These are phyloP conservation scores for Oryza glaberrima DNA, from an alignment of 176 grass and related monocot species.

Conservation along the genomic window DNA sequence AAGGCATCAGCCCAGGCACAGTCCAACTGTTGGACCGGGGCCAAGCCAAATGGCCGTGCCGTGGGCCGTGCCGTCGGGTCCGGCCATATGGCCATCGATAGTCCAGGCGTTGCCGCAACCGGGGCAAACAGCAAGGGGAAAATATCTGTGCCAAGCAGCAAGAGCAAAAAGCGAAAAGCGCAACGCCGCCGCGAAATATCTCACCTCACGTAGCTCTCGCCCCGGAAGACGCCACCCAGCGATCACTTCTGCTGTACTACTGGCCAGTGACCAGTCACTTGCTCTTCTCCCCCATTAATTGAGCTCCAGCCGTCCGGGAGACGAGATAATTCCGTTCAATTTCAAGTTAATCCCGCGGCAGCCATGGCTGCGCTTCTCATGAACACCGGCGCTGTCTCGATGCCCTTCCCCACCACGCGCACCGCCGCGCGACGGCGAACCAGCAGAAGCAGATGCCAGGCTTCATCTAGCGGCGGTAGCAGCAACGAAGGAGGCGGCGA, in stretches of 20 bases:
- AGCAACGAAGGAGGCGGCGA: neutral
- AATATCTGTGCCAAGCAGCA: constrained; percentile 36
- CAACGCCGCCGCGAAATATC: constrained; percentile 33
- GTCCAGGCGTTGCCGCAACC: too few species aligned
- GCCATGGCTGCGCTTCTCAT: constrained; percentile 54
- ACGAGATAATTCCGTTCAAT: neutral
- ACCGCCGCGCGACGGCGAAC: neutral
- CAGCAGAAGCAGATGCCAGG: constrained; percentile 41
- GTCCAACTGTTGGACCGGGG: too few species aligned
- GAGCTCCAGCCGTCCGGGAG: neutral
- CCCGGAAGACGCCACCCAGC: too few species aligned
- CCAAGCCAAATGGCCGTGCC: too few species aligned
- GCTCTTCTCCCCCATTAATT: neutral
- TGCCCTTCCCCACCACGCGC: neutral
- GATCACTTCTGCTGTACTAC: too few species aligned
- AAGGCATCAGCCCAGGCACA: too few species aligned
- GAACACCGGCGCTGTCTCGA: constrained; percentile 36
- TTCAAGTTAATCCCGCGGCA: neutral
- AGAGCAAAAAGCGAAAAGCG: neutral
- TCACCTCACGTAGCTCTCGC: neutral
- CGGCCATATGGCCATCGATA: too few species aligned
- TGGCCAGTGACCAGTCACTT: neutral
- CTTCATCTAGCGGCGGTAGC: constrained; percentile 28
- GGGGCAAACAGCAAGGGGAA: too few species aligned
- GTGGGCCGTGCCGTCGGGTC: too few species aligned